Base-by-base conservation (phyloP, 768 basidiomycete species). In the Trametes coccinea region DNA sequence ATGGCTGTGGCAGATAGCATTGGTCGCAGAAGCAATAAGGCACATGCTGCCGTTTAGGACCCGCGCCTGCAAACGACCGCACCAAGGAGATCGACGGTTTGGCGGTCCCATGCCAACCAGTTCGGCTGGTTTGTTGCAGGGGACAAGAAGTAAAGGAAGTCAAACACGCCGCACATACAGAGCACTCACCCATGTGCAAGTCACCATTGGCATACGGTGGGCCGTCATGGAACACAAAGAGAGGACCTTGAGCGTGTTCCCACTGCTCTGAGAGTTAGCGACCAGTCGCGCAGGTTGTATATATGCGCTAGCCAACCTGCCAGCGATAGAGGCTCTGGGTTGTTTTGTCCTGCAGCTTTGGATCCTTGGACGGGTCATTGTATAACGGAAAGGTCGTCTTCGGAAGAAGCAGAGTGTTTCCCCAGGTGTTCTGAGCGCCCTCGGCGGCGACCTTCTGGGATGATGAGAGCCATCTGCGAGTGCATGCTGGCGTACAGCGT, bases 201-300 rank as follows among this genome's bases (percentile, higher is more conserved):
- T 92, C 84, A 0, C 97, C 97, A 71, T 99, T 99, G 2, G 96
- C 96, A 70, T 98, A 98, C 0, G 97, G 97, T 34, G 96, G 96
- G 0, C 96, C 97, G 72, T 99, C 96, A 66, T 96, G 95, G 53
- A 95, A 78, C 11, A 97, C 88, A 68, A 95, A 98, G 33, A 86
- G 70, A 1, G 86, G 84, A 2, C 90, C 83, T 37, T 81, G 76
- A 11, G 79, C 83, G 68, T 90, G 85, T 62, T 85, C 76, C 75
- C 79, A 82, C 93, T 95, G 69, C 16, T 29, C 54, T 53, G 31
- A 55, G 13, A 39, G 41, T 34, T 51, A 46, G 56, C 53, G n/a
- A 39, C 31, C 7, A 33, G 2, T 53, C 22, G 9, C 61, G 2
- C 3, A 22, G 37, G 34, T 14, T 4, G 22, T 17, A 11, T 13